Evolutionary conservation across 1,284 basidiomycete genomes (phyloP), one percentile per base, ranked within the genome.

Genomic region (Lignosus rhinocerotis): DNA sequence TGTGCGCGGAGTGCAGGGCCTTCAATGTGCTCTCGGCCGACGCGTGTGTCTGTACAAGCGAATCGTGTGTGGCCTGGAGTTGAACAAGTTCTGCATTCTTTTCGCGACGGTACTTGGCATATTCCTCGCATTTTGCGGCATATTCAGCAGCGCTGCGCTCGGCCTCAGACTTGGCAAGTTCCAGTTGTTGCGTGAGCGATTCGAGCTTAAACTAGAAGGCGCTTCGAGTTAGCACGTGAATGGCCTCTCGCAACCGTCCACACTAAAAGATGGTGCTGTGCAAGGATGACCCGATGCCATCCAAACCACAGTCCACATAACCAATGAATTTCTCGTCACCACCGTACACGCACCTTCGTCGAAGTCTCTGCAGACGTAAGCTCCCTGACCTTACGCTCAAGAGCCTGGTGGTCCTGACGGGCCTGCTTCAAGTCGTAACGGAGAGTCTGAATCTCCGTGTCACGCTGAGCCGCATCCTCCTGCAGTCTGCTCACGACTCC

Each of bases 51-150:
- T 91, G 86, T 7, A 80, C 80, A 2, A 89, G 77, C 4, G 84
- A 75, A 66, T 94, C 92, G 57, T 90, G 81, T 11, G 85, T 78
- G 2, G 87, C 78, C 72, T 94, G 92, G 0, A 95, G 77, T 30
- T 81, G 80, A n/a, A 85, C 74, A 54, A 91, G 75, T 69, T 93
- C 88, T 2, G 87, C 80, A 61, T 92, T 90, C 70, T 90, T 90
- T 12, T 81, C 73, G 49, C 87, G 84, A 52, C 90, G 81, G 70
- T 89, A 88, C 64, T 82, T 87, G 9, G 87, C 78, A 64, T 85
- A 90, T 67, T 92, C 89, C 56, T 90, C 87, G 2, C 84, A 80
- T 73, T 90, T 90, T 51, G 78, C 69, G 9, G 73, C 73, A 45
- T 92, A 79, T 64, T 92, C 90, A 8, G 73, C 67, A 58, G 80